phyloP scores from a whole-genome alignment of 2,329 filamentous ascomycete genomes.

The Fusarium sp. region DNA sequence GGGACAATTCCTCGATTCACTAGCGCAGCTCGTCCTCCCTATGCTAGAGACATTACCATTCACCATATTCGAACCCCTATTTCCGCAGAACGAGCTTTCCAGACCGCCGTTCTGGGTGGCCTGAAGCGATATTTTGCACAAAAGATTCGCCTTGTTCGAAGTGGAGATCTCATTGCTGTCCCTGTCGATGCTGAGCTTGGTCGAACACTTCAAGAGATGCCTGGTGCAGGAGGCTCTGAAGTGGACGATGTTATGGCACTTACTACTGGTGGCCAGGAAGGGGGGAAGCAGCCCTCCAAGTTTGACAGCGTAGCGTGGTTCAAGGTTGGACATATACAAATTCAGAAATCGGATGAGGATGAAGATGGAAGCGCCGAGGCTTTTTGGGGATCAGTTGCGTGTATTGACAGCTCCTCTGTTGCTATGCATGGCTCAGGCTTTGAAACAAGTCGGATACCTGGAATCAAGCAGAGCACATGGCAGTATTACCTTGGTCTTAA shows the following conservation, averaged over 20 bases:
- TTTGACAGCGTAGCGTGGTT: constrained; percentile 87
- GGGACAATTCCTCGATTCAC: constrained; percentile 68
- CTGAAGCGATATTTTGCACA: constrained; percentile 90
- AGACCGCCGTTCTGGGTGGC: constrained; percentile 86
- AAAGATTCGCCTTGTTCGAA: constrained; percentile 83
- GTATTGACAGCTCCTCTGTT: constrained; percentile 87
- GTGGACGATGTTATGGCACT: constrained; percentile 78
- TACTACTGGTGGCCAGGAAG: constrained; percentile 56
- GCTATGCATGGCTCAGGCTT: constrained; percentile 93
- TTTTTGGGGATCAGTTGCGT: constrained; percentile 86
- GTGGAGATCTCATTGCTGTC: constrained; percentile 89
- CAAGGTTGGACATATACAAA: constrained; percentile 80
- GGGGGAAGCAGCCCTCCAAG: constrained; percentile 47
- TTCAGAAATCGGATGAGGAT: constrained; percentile 65
- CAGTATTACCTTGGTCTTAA: constrained; percentile 88
- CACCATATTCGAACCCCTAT: constrained; percentile 90
- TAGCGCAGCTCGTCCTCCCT: constrained; percentile 67
- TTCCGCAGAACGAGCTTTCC: constrained; percentile 85
- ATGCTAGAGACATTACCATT: constrained; percentile 82
- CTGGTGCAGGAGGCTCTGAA: constrained; percentile 68
- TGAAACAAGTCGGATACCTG: constrained; percentile 83
- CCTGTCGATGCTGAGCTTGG: constrained; percentile 89
- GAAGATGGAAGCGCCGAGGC: constrained; percentile 74
- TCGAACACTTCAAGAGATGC: constrained; percentile 81
- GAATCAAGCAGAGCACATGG: constrained; percentile 82